phyloP scores from a whole-genome alignment of 345 rosid species.

The Acer yangbiense region DNA sequence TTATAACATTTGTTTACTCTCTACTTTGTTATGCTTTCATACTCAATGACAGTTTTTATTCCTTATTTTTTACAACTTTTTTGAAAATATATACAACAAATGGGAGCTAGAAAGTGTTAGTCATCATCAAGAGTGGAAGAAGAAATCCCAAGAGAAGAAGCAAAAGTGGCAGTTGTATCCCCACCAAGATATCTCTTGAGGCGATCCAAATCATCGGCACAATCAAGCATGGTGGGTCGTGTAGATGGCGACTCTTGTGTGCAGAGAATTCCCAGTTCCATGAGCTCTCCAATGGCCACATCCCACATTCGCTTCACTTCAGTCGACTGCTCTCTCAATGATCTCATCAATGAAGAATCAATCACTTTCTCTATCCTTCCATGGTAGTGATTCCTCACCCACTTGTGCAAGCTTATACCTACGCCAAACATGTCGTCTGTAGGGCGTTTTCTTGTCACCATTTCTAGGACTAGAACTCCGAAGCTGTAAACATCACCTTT shows the following conservation, averaged over 20 bases:
- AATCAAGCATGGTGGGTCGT: conserved; percentile 64
- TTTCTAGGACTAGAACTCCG: conserved; percentile 57
- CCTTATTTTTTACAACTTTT: too few relatives aligned
- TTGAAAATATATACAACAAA: neutral
- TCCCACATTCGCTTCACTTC: conserved; percentile 58
- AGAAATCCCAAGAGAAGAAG: conserved; percentile 56
- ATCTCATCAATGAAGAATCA: conserved; percentile 47
- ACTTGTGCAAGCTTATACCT: conserved; percentile 48
- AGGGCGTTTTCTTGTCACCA: conserved; percentile 57
- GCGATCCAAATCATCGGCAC: conserved; percentile 54
- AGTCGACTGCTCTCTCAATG: conserved; percentile 38
- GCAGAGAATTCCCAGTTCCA: conserved; percentile 60
- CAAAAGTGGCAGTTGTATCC: conserved; percentile 48
- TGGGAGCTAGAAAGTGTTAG: conserved; percentile 8
- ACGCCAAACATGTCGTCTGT: conserved; percentile 49
- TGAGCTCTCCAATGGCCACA: conserved; percentile 43
- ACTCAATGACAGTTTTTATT: too few relatives aligned
- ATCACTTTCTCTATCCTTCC: conserved; percentile 42
- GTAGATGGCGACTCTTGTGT: conserved; percentile 55
- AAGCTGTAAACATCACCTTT: conserved; percentile 68
- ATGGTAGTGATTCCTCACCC: conserved; percentile 48
- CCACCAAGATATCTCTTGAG: conserved; percentile 57
- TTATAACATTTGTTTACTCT: too few relatives aligned
- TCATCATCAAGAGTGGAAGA: conserved; percentile 47
- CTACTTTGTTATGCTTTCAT: too few relatives aligned